Conservation (phyloP, 768 basidiomycete species). For the Mycena filopes region DNA sequence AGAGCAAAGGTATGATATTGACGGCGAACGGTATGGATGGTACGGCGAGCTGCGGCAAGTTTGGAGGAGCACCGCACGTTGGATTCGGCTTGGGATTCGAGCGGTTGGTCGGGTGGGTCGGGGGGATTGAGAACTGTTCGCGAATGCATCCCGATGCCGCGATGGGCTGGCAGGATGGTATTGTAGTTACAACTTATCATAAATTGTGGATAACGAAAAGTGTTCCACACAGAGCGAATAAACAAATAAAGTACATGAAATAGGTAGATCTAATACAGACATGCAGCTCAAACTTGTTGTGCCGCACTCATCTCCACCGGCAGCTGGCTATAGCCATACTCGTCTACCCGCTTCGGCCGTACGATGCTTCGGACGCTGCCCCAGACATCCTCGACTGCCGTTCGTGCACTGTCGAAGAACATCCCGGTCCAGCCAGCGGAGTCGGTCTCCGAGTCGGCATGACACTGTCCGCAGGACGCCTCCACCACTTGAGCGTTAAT, state of each 20-base stretch:
- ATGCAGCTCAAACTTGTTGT: conserved; percentile 16
- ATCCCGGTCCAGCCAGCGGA: conserved; percentile 55
- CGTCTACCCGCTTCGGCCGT: conserved; percentile 51
- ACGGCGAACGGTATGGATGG: conserved; percentile 62
- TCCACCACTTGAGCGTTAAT: conserved; percentile 88
- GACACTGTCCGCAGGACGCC: conserved; percentile 72
- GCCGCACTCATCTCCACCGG: conserved; percentile 71
- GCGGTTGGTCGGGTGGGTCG: conserved; percentile 86
- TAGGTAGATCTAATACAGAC: conserved; percentile 2
- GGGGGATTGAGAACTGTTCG: conserved; percentile 90
- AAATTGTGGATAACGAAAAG: conserved; percentile 9
- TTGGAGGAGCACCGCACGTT: conserved; percentile 90
- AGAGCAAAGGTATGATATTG: conserved; percentile 48
- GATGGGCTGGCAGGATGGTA: conserved; percentile 86
- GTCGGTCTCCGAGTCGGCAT: conserved; percentile 67
- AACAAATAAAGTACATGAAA: conserved; percentile 19
- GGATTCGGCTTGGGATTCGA: conserved; percentile 98
- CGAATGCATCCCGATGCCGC: conserved; percentile 92
- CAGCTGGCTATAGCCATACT: conserved; percentile 73
- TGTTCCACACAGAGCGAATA: background rate
- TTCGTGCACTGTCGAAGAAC: conserved; percentile 59
- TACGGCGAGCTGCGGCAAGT: conserved; percentile 87
- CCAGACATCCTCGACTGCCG: conserved; percentile 52
- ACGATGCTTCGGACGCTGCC: conserved; percentile 51
- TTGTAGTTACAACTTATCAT: conserved; percentile 51